Conservation (phyloP, 345 rosid genomes). For the Eucalyptus lansdowneana region DNA sequence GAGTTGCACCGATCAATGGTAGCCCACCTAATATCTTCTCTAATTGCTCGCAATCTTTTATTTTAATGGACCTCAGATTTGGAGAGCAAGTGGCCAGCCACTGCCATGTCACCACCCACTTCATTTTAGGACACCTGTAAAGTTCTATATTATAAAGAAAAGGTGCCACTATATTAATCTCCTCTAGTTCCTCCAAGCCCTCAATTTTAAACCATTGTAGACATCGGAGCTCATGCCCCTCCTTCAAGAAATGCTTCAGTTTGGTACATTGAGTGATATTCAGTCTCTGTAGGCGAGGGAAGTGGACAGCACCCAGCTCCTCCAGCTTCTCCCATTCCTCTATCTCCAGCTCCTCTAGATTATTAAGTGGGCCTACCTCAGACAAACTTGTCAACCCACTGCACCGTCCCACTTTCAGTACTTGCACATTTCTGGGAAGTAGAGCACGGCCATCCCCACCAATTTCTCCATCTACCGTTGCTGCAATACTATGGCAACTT, state of each 20-base stretch:
- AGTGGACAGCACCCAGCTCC: background rate
- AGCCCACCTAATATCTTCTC: slow-evolving; percentile 5
- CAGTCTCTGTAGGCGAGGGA: fast-evolving
- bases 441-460: background rate
- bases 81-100: background rate
- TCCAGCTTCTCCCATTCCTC: background rate
- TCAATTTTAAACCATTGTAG: background rate
- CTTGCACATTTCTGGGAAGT: background rate
- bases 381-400: background rate
- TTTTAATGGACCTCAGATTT: background rate
- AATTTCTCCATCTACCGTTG: background rate
- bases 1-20: background rate
- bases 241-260: too few species aligned
- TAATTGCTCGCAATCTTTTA: background rate
- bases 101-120: background rate
- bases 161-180: background rate
- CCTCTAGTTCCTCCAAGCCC: background rate
- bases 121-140: background rate
- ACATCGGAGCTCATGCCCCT: fast-evolving
- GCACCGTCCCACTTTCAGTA: fast-evolving
- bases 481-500: background rate
- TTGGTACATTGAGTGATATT: fast-evolving
- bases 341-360: background rate
- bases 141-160: background rate
- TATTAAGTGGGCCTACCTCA: background rate